Evolutionary conservation across 305 asterid species (phyloP).

Genomic region (Fraxinus nigra): DNA sequence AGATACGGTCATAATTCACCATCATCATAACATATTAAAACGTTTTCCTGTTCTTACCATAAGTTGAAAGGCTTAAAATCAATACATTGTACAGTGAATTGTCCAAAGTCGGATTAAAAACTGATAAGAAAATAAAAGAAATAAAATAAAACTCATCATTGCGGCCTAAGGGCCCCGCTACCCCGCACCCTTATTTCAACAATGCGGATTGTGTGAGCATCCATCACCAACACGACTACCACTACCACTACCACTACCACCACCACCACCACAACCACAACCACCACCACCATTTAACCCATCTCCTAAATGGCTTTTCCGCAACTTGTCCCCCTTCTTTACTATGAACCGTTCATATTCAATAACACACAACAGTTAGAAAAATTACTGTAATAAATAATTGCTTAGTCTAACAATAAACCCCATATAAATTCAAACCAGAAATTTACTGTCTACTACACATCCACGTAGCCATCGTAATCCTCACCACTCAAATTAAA

Average conservation of each 20-base stretch:
- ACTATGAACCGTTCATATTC: conserved; percentile 33
- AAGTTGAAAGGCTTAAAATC: conserved; percentile 32
- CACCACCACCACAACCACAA: conserved; percentile 33
- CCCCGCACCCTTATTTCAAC: conserved; percentile 36
- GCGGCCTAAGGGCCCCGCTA: conserved; percentile 24
- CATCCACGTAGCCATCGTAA: not conserved
- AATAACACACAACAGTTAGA: conserved; percentile 15
- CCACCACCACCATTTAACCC: conserved; percentile 35
- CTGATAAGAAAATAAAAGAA: not conserved
- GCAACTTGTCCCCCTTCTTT: conserved; percentile 44
- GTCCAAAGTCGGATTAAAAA: conserved; percentile 19
- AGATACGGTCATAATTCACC: conserved; percentile 29
- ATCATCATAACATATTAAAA: conserved; percentile 26
- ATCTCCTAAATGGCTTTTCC: conserved; percentile 30
- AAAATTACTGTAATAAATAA: conserved; percentile 2
- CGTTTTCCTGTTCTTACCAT: not conserved
- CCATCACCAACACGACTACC: conserved; percentile 43
- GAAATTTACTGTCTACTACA: not conserved
- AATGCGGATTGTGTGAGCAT: conserved; percentile 46
- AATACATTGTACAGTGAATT: conserved; percentile 27
- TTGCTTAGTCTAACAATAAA: not conserved
- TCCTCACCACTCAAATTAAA: not conserved
- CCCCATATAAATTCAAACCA: conserved; percentile 4
- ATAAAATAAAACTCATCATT: conserved; percentile 24
- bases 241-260: conserved; percentile 37